Evolutionary conservation across 1,139 yeast genomes (phyloP), one percentile per base, ranked within the genome.

Genomic region (Kluyveromyces sp.): DNA sequence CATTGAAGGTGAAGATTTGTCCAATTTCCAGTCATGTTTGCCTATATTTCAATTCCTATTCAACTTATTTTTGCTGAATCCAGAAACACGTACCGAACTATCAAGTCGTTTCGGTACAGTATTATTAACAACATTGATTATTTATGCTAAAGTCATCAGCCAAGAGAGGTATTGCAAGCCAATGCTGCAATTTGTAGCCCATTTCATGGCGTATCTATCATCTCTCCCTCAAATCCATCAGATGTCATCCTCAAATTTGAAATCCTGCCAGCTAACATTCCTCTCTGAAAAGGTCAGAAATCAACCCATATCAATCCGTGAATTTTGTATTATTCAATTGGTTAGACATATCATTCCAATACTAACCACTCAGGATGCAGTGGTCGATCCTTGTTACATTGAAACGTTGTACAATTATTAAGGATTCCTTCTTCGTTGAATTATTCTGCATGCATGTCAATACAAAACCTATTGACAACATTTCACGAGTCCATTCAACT

Each of bases 281-380:
- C 34, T 41, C 5, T 35, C 43, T 7, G 34, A 34, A n/a, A 34
- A 34, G 21, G 43, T 41, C 4, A 34, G 43, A 35, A 34, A 41
- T 8, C 43, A 41, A n/a, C 43, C 37, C 7, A 41, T 41, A 15
- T 34, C 43, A 27, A 34, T 41, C 7, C 37, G 37, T 3, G 43
- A 41, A 41, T 41, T 41, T 28, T 41, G 43, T 28, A 34, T 41
- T 4, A 41, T 34, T 7, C 43, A 41, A 34, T 35, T 41, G 37
- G 25, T 32, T 7, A 41, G 39, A 32, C 43, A 41, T 28, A 34
- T 41, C 26, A 34, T 15, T 3, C 43, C 43, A 8, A 41, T 41
- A 2, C 25, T 41, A 34, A 41, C 37, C 7, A 27, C 39, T 28
- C 38, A 26, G 21, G 43, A 41, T 10, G 7, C 38, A n/a, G 28